Evolutionary conservation across 1,139 yeast genomes (phyloP).

Genomic region (Torulaspora globosa): DNA sequence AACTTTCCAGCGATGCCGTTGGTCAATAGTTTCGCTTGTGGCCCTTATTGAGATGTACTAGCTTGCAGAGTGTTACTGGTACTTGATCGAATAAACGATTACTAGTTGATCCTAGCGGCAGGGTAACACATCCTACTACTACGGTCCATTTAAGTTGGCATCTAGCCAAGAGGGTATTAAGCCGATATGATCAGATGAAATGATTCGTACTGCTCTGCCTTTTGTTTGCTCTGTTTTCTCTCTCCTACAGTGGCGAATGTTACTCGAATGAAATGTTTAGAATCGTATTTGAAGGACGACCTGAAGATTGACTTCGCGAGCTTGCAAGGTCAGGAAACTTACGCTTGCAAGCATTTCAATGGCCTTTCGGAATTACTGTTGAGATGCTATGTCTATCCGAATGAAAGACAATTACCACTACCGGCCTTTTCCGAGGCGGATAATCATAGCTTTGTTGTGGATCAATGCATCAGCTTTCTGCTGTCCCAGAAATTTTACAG

Average conservation of each 20-base stretch:
- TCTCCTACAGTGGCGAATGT: background rate
- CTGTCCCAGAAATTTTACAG: constrained; percentile 11
- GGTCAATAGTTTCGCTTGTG: too few relatives aligned
- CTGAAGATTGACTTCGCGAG: constrained; percentile 2
- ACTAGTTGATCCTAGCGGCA: too few relatives aligned
- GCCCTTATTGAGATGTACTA: too few relatives aligned
- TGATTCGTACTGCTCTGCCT: background rate
- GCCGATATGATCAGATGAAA: background rate
- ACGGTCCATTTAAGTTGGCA: too few relatives aligned
- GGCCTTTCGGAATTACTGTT: constrained; percentile 15
- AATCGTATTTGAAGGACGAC: constrained; percentile 9
- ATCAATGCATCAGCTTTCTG: constrained; percentile 23
- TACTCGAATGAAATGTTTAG: constrained; percentile 11
- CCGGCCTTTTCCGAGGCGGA: constrained; percentile 9
- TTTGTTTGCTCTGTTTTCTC: background rate
- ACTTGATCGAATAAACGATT: too few relatives aligned
- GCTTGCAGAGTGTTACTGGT: too few relatives aligned
- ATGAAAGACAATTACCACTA: constrained; percentile 8
- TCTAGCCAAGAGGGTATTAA: background rate
- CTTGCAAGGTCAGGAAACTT: background rate
- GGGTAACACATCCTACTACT: too few relatives aligned
- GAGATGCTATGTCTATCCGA: constrained; percentile 16
- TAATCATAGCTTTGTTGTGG: constrained; percentile 23
- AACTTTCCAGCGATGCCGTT: too few relatives aligned
- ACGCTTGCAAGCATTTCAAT: constrained; percentile 9